Conservation (phyloP, 768 basidiomycete genomes). For the Chalciporus pseudorubinellus region DNA sequence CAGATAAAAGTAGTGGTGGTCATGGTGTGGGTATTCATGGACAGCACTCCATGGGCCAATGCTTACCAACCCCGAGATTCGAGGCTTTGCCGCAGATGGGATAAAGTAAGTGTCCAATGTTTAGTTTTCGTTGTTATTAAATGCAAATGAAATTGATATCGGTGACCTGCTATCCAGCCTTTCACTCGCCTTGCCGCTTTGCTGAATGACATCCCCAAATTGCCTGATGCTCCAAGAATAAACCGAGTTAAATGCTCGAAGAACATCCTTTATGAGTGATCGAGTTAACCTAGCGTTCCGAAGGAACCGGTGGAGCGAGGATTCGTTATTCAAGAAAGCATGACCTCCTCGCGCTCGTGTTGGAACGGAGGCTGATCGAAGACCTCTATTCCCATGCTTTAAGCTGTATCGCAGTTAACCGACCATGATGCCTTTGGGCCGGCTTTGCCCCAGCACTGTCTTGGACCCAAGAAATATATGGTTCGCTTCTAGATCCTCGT, state of each 20-base stretch:
- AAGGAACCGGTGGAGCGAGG: not conserved
- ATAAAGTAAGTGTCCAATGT: not conserved
- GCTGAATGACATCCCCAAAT: not conserved
- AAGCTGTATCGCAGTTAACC: not conserved
- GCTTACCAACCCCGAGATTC: not conserved
- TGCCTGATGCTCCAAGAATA: not conserved
- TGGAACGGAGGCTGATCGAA: not conserved
- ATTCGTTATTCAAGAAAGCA: too few relatives aligned
- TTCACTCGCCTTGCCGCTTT: not conserved
- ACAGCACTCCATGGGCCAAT: not conserved
- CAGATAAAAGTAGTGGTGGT: too few relatives aligned
- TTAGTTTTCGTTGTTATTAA: not conserved
- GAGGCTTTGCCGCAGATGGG: not conserved
- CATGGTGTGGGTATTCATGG: too few relatives aligned
- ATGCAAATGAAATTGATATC: not conserved
- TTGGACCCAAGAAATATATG: not conserved
- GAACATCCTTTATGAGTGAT: not conserved
- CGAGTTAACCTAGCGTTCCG: not conserved
- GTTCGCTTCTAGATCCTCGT: too few relatives aligned
- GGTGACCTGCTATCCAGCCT: not conserved
- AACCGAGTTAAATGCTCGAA: too few relatives aligned
- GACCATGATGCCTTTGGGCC: not conserved
- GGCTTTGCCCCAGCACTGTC: not conserved
- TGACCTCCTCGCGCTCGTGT: not conserved
- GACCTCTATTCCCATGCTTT: not conserved